These are phyloP conservation scores for Penicillium olsonii DNA, from an alignment of 2,329 filamentous ascomycete genomes.

Conservation along the genomic window DNA sequence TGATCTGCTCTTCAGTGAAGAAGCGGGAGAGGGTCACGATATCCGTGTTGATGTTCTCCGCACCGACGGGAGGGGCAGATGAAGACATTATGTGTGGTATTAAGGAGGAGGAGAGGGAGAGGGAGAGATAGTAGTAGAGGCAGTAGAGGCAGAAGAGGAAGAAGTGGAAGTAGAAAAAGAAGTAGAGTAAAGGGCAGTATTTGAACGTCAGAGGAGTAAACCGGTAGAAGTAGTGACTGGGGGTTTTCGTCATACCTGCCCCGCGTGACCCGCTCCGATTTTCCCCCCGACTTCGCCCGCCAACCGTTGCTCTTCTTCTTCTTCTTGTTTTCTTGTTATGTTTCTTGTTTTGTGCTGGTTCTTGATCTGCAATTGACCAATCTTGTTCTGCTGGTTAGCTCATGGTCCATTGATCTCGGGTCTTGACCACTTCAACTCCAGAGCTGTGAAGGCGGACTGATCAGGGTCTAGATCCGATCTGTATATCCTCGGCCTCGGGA, in stretches of 20 bases:
- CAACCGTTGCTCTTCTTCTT: background rate
- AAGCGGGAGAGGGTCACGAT: conserved; percentile 95
- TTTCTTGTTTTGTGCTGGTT: too few relatives aligned
- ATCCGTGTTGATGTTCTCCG: conserved; percentile 88
- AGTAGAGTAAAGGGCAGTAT: conserved; percentile 1
- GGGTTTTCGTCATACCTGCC: conserved; percentile 22
- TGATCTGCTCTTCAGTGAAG: conserved; percentile 92
- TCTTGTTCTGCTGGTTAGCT: too few relatives aligned
- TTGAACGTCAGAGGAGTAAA: conserved; percentile 22
- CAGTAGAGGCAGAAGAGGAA: background rate
- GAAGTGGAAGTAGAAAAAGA: conserved; percentile 1
- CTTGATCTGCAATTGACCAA: too few relatives aligned
- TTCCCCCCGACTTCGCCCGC: conserved; percentile 18
- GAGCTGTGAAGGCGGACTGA: too few relatives aligned
- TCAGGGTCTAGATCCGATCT: conserved; percentile 5
- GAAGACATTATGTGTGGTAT: conserved; percentile 28
- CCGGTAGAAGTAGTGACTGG: conserved; percentile 25
- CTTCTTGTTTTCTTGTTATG: background rate
- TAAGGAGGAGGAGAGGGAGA: too few relatives aligned
- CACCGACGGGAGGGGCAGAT: conserved; percentile 56
- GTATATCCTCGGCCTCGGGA: conserved; percentile 11
- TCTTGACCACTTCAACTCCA: too few relatives aligned
- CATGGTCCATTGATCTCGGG: too few relatives aligned
- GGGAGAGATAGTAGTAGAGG: too few relatives aligned
- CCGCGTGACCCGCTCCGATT: conserved; percentile 25